Conservation (phyloP, 352 stramenopile genomes). For the Phytopythium boreale region DNA sequence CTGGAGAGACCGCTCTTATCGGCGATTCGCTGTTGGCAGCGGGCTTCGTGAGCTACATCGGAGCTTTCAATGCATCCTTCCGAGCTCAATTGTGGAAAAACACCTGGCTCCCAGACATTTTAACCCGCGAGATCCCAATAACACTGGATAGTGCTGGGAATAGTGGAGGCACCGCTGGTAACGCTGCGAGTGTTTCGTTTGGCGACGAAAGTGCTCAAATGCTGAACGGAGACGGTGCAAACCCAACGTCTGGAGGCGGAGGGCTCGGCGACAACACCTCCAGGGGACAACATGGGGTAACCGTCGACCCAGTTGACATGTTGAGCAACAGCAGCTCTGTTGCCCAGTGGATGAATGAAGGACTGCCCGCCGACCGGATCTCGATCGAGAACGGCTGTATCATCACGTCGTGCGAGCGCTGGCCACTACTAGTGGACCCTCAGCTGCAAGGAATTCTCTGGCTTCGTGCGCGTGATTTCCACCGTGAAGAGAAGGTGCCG, state of each 20-base stretch:
- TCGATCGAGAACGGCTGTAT: constrained; percentile 93
- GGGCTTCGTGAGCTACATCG: constrained; percentile 91
- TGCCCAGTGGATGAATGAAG: constrained; percentile 92
- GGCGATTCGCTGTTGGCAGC: constrained; percentile 87
- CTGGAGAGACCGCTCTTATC: constrained; percentile 71
- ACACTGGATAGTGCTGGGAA: constrained; percentile 17
- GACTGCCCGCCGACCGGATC: constrained; percentile 86
- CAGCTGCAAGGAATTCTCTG: constrained; percentile 90
- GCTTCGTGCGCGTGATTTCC: constrained; percentile 65
- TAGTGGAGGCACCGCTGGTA: not conserved
- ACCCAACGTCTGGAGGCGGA: constrained; percentile 3
- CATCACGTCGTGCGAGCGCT: constrained; percentile 84
- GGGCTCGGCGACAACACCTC: not conserved
- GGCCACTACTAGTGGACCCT: constrained; percentile 89
- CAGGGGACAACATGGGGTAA: constrained; percentile 5
- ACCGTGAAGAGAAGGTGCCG: constrained; percentile 4
- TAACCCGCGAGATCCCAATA: constrained; percentile 85
- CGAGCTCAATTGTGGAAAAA: constrained; percentile 80
- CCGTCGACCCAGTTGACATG: constrained; percentile 83
- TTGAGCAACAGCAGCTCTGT: constrained; percentile 82
- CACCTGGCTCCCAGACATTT: constrained; percentile 87
- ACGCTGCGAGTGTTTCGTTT: not conserved
- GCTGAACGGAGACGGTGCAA: not conserved
- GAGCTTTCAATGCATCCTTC: constrained; percentile 87
- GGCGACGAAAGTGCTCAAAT: not conserved